Evolutionary conservation across 31 red algal genomes (phyloP), one percentile per base, ranked within the genome.

Genomic region (Asparagopsis taxiformis): DNA sequence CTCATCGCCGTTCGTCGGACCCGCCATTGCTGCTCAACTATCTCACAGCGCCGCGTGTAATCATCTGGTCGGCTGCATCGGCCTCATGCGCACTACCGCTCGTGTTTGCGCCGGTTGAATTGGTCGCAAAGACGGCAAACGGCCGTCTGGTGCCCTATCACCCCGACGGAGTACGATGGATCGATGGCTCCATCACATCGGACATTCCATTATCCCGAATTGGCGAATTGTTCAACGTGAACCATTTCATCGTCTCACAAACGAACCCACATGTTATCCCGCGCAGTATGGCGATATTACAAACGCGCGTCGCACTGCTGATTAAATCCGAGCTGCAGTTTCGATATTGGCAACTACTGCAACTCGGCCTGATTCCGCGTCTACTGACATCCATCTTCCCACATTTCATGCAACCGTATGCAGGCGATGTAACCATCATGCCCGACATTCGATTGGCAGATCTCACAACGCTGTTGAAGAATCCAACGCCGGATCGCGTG

Each of bases 171-270:
- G 43, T 59, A 20, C 76, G 77, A 2, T 97, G 90, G 84, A 85
- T 85, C 43, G 94, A 97, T 51, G 94, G 94, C 36, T 89, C 84
- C 60, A 75, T 97, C 52, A 61, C 80, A 26, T 90, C 94, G 23
- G 94, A 97, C 59, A 70, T 97, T 11, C 94, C 94, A 43, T 72
- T 97, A 17, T 43, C 79, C 20, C 65, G 94, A 51, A 92, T 97
- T 67, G 89, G 90, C 17, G 94, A 97, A 67, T 43, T 97, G 30
- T 97, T 97, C 75, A 97, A 93, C 59, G 94, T 93, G 59, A 97
- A 97, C 67, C 88, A 97, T 53, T 97, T 97, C 64, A 89, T 97
- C 19, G 94, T 97, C 13, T 86, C 77, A 50, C 94, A 97, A 66
- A 88, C 87, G 1, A 97, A 97, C 39, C 77, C 88, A 24, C 94